These are phyloP conservation scores for Russula sp. DNA, from an alignment of 768 basidiomycete genomes.

Conservation along the genomic window DNA sequence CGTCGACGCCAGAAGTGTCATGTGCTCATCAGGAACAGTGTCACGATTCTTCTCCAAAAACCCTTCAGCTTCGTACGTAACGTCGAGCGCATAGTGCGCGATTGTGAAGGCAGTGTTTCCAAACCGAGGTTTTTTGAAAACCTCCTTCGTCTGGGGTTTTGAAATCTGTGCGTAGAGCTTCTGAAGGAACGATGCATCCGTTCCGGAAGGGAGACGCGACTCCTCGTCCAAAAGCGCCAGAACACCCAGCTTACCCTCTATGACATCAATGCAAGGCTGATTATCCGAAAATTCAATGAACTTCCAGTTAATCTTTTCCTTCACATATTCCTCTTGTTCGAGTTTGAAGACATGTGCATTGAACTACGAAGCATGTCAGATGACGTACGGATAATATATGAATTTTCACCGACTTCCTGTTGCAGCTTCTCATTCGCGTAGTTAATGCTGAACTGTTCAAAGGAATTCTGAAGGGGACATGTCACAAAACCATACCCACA, in stretches of 20 bases:
- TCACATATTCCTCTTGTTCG: slow-evolving; percentile 98
- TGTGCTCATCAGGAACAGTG: slow-evolving; percentile 97
- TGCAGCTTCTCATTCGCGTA: slow-evolving; percentile 98
- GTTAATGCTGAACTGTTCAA: slow-evolving; percentile 99
- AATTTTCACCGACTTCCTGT: slow-evolving; percentile 66
- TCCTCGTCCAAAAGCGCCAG: slow-evolving; percentile 95
- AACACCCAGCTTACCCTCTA: slow-evolving; percentile 95
- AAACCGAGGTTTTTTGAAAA: slow-evolving; percentile 99
- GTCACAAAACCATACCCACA: neutral
- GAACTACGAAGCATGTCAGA: slow-evolving; percentile 48
- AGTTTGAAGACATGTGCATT: slow-evolving; percentile 99
- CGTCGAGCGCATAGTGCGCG: slow-evolving; percentile 95
- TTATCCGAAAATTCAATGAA: slow-evolving; percentile 99
- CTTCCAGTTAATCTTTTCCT: slow-evolving; percentile 98
- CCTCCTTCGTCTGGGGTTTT: slow-evolving; percentile 77
- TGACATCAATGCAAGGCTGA: slow-evolving; percentile 97
- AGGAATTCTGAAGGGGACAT: slow-evolving; percentile 51
- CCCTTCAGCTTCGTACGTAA: slow-evolving; percentile 96
- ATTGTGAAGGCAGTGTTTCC: slow-evolving; percentile 96
- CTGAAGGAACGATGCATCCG: slow-evolving; percentile 85
- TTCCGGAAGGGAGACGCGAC: slow-evolving; percentile 90
- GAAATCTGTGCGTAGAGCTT: slow-evolving; percentile 82
- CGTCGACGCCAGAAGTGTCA: slow-evolving; percentile 76
- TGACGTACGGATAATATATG: neutral
- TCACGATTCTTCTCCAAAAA: slow-evolving; percentile 99